Base-by-base conservation (phyloP, 345 rosid species). In the Trapa bicornis region DNA sequence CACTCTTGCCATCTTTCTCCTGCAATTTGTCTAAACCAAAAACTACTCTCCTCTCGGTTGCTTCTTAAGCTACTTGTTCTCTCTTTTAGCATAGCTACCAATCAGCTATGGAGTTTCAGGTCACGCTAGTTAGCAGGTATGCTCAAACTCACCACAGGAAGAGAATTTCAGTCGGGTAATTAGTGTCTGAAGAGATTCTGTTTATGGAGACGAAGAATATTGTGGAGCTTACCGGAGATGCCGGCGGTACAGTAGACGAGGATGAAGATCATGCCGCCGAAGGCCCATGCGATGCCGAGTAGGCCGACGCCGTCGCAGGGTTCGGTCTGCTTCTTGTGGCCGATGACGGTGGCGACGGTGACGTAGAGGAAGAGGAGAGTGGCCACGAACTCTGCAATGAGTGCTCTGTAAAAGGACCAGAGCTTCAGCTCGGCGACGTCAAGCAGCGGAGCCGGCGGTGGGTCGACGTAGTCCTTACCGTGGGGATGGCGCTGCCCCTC, bases 351-450 rank as follows among this genome's bases (percentile, higher is more conserved):
- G 14, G 98, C 98, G n/a, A 92, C 73, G n/a, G 84, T 77, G n/a
- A 92, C 74, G 76, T 89, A 92, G 64, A 92, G 95, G 86, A 92
- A 92, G 69, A 92, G 96, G 14, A 92, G 90, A 0, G 98, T 92
- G 72, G 98, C 98, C 6, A 92, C 67, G 71, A 92, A 89, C 92
- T 92, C 98, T 3, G 98, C 98, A 70, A 92, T 86, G 75, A 92
- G 83, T 39, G 98, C 96, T 66, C 98, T 82, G 86, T 89, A 81
- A 70, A 92, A 89, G 35, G 98, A 87, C 98, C 98, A 92, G n/a
- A 80, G 83, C 79, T 78, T 81, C 74, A 92, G 63, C 76, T 92
- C 96, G 3, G 64, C 87, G 75, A 65, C 39, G 84, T 85, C 96
- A 5, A 89, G 2, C 29, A 91, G 71, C 0, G 92, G 97, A 41